These are phyloP conservation scores for Lipomyces mesembrius DNA, from an alignment of 805 yeast genomes.

Conservation along the genomic window DNA sequence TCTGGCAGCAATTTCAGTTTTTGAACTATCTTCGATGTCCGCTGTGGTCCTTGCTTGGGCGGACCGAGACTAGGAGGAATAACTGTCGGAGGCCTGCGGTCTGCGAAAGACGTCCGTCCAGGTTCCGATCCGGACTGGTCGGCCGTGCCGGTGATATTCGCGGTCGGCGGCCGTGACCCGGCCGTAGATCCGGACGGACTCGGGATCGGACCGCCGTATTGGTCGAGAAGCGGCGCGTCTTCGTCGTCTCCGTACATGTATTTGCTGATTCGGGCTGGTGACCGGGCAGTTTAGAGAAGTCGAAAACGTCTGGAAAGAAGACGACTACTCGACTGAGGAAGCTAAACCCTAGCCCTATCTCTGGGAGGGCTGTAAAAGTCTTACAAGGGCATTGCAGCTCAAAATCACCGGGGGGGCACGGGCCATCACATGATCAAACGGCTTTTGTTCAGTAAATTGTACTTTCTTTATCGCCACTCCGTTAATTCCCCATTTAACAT, in stretches of 20 bases:
- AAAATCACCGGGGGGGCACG: no score
- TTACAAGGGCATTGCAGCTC: no score
- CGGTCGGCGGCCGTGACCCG: background rate
- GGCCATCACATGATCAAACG: no score
- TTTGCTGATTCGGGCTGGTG: background rate
- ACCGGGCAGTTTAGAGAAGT: background rate
- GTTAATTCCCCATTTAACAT: no score
- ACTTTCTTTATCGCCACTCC: no score
- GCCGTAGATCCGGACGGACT: background rate
- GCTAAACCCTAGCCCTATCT: background rate
- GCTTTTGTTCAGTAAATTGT: no score
- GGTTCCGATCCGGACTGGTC: background rate
- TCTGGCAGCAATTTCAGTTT: conserved; percentile 86
- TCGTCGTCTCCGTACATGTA: conserved; percentile 7
- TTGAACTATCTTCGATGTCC: conserved; percentile 89
- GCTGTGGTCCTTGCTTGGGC: conserved; percentile 48
- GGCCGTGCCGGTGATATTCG: background rate
- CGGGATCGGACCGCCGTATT: conserved; percentile 1
- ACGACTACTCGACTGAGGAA: background rate
- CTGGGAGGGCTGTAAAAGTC: no score
- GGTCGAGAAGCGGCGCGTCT: conserved; percentile 6
- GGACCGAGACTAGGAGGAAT: conserved; percentile 23
- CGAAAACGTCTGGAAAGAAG: no score
- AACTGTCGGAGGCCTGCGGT: conserved; percentile 5
- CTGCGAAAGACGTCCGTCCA: background rate